Evolutionary conservation across 1,139 yeast species (phyloP).

Genomic region (Suhomyces choctaworum): DNA sequence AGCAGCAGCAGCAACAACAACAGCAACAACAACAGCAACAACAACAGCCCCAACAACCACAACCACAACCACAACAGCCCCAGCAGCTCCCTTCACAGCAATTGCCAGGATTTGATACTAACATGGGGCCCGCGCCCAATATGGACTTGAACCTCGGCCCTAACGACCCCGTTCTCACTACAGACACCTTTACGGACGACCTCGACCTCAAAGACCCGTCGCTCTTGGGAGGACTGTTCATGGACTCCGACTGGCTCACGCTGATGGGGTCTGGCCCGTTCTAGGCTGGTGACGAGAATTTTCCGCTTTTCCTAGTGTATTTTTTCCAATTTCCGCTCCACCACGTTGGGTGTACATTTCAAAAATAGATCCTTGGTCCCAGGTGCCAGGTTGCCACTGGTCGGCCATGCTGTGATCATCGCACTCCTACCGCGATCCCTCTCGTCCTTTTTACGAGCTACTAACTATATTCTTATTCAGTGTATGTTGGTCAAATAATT

Average conservation of each 20-base stretch:
- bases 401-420: too few species aligned
- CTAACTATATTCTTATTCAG: too few species aligned
- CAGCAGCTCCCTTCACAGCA: slow-evolving; percentile 1
- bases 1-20: slow-evolving; percentile 10
- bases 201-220: slow-evolving; percentile 7
- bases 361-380: too few species aligned
- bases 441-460: too few species aligned
- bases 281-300: too few species aligned
- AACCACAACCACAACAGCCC: slow-evolving; percentile 1
- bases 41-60: slow-evolving; percentile 2
- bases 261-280: slow-evolving; percentile 33
- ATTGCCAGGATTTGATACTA: neutral
- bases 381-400: too few species aligned
- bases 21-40: slow-evolving; percentile 3
- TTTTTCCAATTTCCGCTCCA: too few species aligned
- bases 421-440: too few species aligned
- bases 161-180: slow-evolving; percentile 1
- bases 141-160: slow-evolving; percentile 1
- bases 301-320: neutral
- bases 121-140: neutral
- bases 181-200: slow-evolving; percentile 4
- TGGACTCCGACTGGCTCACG: slow-evolving; percentile 35
- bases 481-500: too few species aligned
- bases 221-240: slow-evolving; percentile 12
- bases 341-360: too few species aligned